phyloP scores from a whole-genome alignment of 208 protist species.

The Acanthamoeba castellanii region DNA sequence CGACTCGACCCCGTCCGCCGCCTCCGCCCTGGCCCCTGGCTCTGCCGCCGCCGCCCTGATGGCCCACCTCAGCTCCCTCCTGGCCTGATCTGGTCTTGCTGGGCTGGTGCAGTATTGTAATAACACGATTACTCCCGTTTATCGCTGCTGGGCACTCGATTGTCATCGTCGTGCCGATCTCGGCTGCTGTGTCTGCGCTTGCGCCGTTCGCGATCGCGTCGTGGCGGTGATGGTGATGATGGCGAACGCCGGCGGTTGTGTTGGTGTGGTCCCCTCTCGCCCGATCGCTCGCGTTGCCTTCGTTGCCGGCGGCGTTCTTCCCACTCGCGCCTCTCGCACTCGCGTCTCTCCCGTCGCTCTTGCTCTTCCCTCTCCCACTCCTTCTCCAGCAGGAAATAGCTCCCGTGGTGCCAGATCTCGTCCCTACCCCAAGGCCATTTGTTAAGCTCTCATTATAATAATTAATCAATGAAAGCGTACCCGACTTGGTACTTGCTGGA shows the following conservation, averaged over 20 bases:
- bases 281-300: neutral
- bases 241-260: no score
- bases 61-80: neutral
- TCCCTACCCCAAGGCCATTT: neutral
- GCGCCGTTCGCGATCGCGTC: no score
- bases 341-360: neutral
- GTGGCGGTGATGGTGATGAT: no score
- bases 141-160: no score
- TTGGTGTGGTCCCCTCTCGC: no score
- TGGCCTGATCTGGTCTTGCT: neutral
- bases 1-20: neutral
- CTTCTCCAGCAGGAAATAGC: constrained; percentile 25
- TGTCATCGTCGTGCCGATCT: no score
- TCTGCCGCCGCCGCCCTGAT: neutral
- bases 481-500: constrained; percentile 15
- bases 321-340: neutral
- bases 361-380: neutral
- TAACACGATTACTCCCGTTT: no score
- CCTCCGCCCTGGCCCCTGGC: neutral
- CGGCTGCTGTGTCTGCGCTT: no score
- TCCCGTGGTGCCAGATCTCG: constrained; percentile 22
- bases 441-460: no score
- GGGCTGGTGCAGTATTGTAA: no score
- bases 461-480: neutral
- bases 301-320: neutral